These are phyloP conservation scores for Daldinia sp. DNA, from an alignment of 2,329 filamentous ascomycete genomes.

Conservation along the genomic window DNA sequence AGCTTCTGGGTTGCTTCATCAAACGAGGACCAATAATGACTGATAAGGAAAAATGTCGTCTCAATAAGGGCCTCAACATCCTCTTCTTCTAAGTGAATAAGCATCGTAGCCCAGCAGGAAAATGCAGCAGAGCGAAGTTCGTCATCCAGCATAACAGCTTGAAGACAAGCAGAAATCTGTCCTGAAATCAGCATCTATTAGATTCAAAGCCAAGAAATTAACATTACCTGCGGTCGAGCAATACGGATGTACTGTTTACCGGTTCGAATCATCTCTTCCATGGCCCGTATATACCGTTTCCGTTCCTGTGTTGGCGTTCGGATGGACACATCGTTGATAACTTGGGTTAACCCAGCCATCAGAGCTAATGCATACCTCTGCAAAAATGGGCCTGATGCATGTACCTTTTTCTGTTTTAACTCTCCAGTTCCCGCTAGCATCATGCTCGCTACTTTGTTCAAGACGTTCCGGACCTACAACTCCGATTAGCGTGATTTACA, in stretches of 20 bases:
- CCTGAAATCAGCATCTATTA: constrained; percentile 43
- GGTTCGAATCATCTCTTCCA: constrained; percentile 87
- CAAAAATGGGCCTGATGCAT: constrained; percentile 79
- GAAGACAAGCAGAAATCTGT: constrained; percentile 90
- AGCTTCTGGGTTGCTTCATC: constrained; percentile 69
- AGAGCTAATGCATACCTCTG: constrained; percentile 87
- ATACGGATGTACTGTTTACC: constrained; percentile 79
- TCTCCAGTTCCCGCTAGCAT: constrained; percentile 57
- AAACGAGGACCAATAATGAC: constrained; percentile 81
- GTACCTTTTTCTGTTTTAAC: constrained; percentile 62
- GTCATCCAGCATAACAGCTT: constrained; percentile 81
- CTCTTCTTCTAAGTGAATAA: constrained; percentile 78
- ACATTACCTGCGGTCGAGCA: constrained; percentile 83
- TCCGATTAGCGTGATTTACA: constrained; percentile 46
- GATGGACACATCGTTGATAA: constrained; percentile 75
- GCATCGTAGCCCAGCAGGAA: constrained; percentile 84
- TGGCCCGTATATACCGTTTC: constrained; percentile 80
- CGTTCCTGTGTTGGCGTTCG: constrained; percentile 74
- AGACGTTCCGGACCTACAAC: constrained; percentile 60
- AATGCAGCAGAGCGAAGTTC: constrained; percentile 84
- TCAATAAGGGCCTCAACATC: constrained; percentile 86
- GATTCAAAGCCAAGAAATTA: neutral
- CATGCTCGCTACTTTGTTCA: constrained; percentile 61
- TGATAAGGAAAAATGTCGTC: constrained; percentile 89
- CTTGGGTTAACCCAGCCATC: constrained; percentile 83